Evolutionary conservation across 2,329 filamentous ascomycete species (phyloP), one percentile per base, ranked within the genome.

Genomic region (Lasiodiplodia sp.): DNA sequence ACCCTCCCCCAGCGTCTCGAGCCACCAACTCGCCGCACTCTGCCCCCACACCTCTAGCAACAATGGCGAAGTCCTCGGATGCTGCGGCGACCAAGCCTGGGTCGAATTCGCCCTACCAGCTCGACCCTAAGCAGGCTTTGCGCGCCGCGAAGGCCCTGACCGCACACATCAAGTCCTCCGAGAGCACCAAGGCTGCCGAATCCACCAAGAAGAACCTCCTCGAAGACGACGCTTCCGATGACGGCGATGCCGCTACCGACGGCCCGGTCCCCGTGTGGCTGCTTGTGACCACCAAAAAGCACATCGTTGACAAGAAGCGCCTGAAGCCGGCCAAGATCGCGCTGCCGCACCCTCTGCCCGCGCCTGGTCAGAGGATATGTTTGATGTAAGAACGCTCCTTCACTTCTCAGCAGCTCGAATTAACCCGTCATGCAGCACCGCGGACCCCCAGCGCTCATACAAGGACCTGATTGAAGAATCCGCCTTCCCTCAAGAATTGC

Each of bases 401-500:
- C 4, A 37, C 16, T 1, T 4, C 12, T 12, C 12, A 2, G 12
- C 38, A 47, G 44, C 44, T 47, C 5, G 44, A 21, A 10, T 21
- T 47, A 23, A 16, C n/a, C 25, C 11, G n/a, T 4, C 12, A 8
- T n/a, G n/a, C 66, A 68, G 97, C 80, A 93, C 91, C 68, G 92
- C 93, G 73, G 89, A 91, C 73, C 89, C 90, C 2, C 94, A 97
- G 85, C 89, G 94, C 72, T 87, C 89, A 67, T 97, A 96, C 87
- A 98, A 98, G 85, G 91, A 98, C 80, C 86, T 96, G 56, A 87
- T 97, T 71, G 90, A 89, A 64, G 88, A 91, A 67, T 87, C 91
- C 52, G 87, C 88, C 47, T 86, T 84, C 75, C 83, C 87, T 31
- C 74, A 80, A 1, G 79, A 83, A 18, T 76, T 87, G 14, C 79